Base-by-base conservation (phyloP, 2,329 filamentous ascomycete species). In the Aspergillus tamarii region DNA sequence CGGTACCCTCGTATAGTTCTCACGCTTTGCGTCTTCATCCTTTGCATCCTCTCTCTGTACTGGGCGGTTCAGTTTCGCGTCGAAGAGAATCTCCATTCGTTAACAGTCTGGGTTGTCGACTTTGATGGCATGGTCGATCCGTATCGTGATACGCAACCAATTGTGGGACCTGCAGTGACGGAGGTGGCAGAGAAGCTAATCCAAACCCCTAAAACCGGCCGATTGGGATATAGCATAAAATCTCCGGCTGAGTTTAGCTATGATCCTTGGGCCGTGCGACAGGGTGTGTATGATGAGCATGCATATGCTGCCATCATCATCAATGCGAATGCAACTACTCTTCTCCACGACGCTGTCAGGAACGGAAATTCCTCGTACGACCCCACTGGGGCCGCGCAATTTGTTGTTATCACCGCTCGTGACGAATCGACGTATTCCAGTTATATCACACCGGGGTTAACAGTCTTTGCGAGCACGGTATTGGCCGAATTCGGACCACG, bases 231-330 rank as follows among this genome's bases (percentile, higher is more conserved):
- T 70, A 76, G 70, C 0, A 78, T 85, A 43, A 76, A 83, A 4
- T 71, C 81, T 0, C 78, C 85, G 0, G 77, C 81, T 2, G 76
- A 83, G 4, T 90, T 88, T 76, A 73, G 83, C 67, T 81, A 86
- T 68, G 85, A 89, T 61, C 84, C 86, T 0, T 76, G 84, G 39
- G 78, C 80, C 19, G 87, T 89, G 2, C 83, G 87, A 4, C 82
- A 86, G 68, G 84, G 81, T 4, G 80, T 90, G 1, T 89, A 88
- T 71, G 79, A 89, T 60, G 84, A 83, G 67, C 77, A 87, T 34
- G 82, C 83, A 11, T 90, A 85, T 81, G 87, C 85, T 0, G 88
- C 88, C 0, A 82, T 90, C 54, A 82, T 90, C 61, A 80, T 90
- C 67, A 87, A 89, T 64, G 73, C 87, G 1, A 89, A 90, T 67